Base-by-base conservation (phyloP, 768 basidiomycete genomes). In the Lactifluus subvellereus region DNA sequence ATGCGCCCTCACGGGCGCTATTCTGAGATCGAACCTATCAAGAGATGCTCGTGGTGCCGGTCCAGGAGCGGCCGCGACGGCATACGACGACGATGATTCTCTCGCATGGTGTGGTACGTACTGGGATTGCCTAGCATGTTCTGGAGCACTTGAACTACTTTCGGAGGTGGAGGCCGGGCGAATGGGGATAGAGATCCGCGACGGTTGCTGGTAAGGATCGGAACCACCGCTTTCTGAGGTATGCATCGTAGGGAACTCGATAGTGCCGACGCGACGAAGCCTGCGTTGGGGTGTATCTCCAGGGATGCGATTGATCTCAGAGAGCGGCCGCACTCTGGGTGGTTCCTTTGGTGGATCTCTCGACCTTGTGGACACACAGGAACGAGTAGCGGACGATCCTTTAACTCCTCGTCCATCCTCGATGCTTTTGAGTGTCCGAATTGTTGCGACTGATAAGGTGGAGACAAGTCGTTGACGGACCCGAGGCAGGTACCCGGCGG, bases 401-500 rank as follows among this genome's bases (percentile, higher is more conserved):
- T 57, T 38, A 10, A 37, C 1, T 4, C 9, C 20, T 56, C 54
- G 54, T 7, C 18, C 58, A 64, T 64, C 49, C 30, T 51, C 54
- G 33, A 51, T 20, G 48, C 55, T 56, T 42, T 55, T 56, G 55
- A 38, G 54, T 18, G 64, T 22, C 10, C 67, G 65, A 18, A 68
- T 62, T n/a, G 67, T 68, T 42, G 54, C 67, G 51, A 64, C 61
- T 48, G 67, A 68, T 27, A 65, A 62, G 27, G 58, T 64, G 54
- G 67, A 68, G 51, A 45, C 59, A 54, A 68, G 61, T 47, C 67
- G 58, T 54, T 62, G 67, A 14, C 67, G 60, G 14, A 68, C 65
- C 18, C 67, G 66, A 8, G 61, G 61, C 13, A 55, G 35, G 49
- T 51, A 58, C 66, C 54, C 54, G 54, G n/a, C 45, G 22, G 54